Percentiles rank a stretch among this genome's conserved stretches.
These are phyloP conservation scores for Kodamaea sagamina DNA, from an alignment of 805 yeast genomes.

Conservation along the genomic window DNA sequence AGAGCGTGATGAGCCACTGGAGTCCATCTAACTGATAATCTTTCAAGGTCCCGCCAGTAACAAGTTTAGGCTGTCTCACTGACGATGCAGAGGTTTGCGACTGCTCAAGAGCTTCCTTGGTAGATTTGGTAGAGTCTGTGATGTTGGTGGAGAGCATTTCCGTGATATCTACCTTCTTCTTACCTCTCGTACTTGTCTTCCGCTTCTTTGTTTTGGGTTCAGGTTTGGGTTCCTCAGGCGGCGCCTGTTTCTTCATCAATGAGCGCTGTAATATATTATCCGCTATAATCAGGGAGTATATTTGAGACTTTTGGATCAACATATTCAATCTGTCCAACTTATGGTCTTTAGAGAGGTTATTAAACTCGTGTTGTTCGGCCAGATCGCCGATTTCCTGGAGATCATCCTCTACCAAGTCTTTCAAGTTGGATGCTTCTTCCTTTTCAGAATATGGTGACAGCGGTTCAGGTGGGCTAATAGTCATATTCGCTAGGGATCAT, in stretches of 20 bases:
- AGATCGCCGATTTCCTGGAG: conserved; percentile 10
- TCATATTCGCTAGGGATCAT: conserved; percentile 4
- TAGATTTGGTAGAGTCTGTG: conserved; percentile 20
- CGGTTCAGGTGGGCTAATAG: conserved; percentile 2
- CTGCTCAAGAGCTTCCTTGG: conserved; percentile 27
- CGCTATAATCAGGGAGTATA: conserved; percentile 83
- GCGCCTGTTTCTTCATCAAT: conserved; percentile 23
- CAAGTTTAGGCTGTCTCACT: conserved; percentile 31
- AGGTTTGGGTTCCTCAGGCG: conserved; percentile 22
- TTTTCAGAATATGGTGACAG: background rate
- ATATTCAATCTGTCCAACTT: conserved; percentile 69
- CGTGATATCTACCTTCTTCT: conserved; percentile 14
- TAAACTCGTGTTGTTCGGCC: conserved; percentile 41
- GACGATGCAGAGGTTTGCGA: conserved; percentile 23
- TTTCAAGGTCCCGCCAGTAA: conserved; percentile 59
- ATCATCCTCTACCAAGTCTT: conserved; percentile 9
- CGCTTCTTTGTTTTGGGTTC: conserved; percentile 13
- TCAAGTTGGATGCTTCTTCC: conserved; percentile 7
- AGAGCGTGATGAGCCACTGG: conserved; percentile 85
- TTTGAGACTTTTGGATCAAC: conserved; percentile 82
- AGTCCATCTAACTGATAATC: conserved; percentile 88
- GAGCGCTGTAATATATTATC: conserved; percentile 60
- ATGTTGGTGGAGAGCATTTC: conserved; percentile 18
- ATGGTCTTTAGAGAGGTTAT: conserved; percentile 49
- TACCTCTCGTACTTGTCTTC: conserved; percentile 33